Evolutionary conservation across 768 basidiomycete species (phyloP).

Genomic region (Boletellus sp.): DNA sequence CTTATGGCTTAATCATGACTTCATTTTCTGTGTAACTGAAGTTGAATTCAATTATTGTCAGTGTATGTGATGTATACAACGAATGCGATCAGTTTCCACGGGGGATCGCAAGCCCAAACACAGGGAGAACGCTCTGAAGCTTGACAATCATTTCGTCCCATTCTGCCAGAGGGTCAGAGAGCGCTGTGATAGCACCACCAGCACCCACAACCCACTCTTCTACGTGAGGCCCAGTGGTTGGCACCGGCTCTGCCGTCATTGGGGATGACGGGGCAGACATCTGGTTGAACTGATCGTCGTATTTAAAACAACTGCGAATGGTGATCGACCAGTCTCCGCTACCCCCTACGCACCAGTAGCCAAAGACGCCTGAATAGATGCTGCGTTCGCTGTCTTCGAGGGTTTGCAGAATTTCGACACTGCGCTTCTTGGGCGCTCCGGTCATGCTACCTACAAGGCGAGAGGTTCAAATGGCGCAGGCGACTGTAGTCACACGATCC

Average conservation of each 20-base stretch:
- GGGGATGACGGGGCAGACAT: slow-evolving; percentile 9
- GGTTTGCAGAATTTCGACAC: slow-evolving; percentile 80
- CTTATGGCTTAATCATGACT: slow-evolving; percentile 58
- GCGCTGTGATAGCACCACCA: slow-evolving; percentile 94
- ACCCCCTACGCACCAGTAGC: slow-evolving; percentile 88
- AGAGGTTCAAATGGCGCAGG: slow-evolving; percentile 1
- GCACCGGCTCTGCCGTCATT: slow-evolving; percentile 6
- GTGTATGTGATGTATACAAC: not conserved
- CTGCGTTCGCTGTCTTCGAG: slow-evolving; percentile 72
- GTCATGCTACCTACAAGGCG: slow-evolving; percentile 82
- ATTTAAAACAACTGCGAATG: slow-evolving; percentile 88
- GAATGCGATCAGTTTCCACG: slow-evolving; percentile 13
- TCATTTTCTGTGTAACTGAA: slow-evolving; percentile 20
- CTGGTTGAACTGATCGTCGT: slow-evolving; percentile 37
- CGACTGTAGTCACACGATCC: slow-evolving; percentile 8
- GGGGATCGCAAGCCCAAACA: slow-evolving; percentile 46
- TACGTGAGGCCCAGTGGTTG: slow-evolving; percentile 8
- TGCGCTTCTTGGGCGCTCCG: slow-evolving; percentile 93
- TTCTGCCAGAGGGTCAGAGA: slow-evolving; percentile 80
- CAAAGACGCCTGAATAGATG: slow-evolving; percentile 90
- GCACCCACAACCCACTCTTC: slow-evolving; percentile 82
- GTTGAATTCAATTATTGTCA: slow-evolving; percentile 34
- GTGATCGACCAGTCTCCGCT: slow-evolving; percentile 91
- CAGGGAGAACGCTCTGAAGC: slow-evolving; percentile 68
- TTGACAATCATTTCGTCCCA: slow-evolving; percentile 97